Conservation (phyloP, 2,329 filamentous ascomycete genomes). For the Botryotinia convoluta region DNA sequence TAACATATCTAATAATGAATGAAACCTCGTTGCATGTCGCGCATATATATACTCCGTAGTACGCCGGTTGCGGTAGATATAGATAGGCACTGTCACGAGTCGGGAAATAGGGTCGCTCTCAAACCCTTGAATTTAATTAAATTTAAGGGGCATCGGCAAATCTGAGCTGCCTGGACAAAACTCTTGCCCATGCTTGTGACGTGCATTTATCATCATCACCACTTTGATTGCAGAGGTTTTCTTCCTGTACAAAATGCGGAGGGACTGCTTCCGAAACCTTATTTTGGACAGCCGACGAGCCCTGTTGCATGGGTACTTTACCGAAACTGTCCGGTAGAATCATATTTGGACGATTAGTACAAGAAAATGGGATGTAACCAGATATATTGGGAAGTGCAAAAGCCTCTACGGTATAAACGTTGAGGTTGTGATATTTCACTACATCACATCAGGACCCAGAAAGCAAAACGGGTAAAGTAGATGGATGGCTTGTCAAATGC, state of each 20-base stretch:
- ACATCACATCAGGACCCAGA: not conserved
- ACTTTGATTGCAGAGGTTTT: not conserved
- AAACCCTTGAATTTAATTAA: not conserved
- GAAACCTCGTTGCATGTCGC: not conserved
- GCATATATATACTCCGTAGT: not conserved
- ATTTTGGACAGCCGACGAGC: not conserved
- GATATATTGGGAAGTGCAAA: not conserved
- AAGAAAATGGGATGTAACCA: not conserved
- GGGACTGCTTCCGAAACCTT: slow-evolving; percentile 2
- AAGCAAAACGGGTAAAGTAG: slow-evolving; percentile 6
- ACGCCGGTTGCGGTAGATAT: not conserved
- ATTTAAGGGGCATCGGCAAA: not conserved
- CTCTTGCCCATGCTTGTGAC: not conserved
- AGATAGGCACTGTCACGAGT: not conserved
- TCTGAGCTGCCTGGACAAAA: not conserved
- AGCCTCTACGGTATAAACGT: not conserved
- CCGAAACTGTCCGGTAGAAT: not conserved
- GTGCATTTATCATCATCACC: not conserved
- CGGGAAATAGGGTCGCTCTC: not conserved
- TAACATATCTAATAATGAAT: not conserved
- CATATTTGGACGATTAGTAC: not conserved
- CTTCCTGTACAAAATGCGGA: not conserved
- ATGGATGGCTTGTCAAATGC: not conserved
- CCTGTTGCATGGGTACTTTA: not conserved
- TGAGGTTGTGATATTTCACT: not conserved